Base-by-base conservation (phyloP, 1,284 basidiomycete genomes). In the Tausonia pullulans region DNA sequence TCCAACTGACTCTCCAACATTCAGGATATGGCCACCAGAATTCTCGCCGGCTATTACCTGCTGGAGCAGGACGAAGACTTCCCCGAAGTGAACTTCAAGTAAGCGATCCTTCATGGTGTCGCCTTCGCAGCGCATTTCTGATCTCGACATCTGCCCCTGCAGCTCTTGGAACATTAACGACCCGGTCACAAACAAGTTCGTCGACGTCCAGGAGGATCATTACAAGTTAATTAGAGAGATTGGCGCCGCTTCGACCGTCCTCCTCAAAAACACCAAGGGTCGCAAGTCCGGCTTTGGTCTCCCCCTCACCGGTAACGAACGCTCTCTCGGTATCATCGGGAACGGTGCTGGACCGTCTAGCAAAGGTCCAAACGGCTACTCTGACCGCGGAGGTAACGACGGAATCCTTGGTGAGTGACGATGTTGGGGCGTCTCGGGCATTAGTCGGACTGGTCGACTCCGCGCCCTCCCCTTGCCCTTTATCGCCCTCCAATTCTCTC, bases 151-250 rank as follows among this genome's bases (percentile, higher is more conserved):
- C 65, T 27, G 27, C 27, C 27, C 27, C 27, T 27, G 27, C 27
- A 75, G 84, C 67, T 74, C 79, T 3, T 83, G 80, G 75, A 74
- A 81, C 60, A 51, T 69, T 65, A 65, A 71, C 61, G 56, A 68
- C 52, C 80, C 55, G 0, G 64, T 59, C 4, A 73, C 74, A 59
- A 76, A 90, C 75, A 75, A 79, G 61, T 84, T 84, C 67, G 78
- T 87, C 49, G 79, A 89, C 70, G 89, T 90, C 0, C 84, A 87
- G 72, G 81, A 74, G n/a, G 83, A 89, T 70, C 90, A 92, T 70
- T 80, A 78, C 72, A 78, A 81, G 54, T 70, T 88, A 48, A 85
- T 90, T 9, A 81, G 87, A 44, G 79, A 87, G 72, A 84, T 92
- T 45, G 89, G 86, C n/a, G 81, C 81, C 0, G 83, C 86, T 0